Conservation (phyloP, 192 early-diverging fungal species). For the Coemansia interrupta region DNA sequence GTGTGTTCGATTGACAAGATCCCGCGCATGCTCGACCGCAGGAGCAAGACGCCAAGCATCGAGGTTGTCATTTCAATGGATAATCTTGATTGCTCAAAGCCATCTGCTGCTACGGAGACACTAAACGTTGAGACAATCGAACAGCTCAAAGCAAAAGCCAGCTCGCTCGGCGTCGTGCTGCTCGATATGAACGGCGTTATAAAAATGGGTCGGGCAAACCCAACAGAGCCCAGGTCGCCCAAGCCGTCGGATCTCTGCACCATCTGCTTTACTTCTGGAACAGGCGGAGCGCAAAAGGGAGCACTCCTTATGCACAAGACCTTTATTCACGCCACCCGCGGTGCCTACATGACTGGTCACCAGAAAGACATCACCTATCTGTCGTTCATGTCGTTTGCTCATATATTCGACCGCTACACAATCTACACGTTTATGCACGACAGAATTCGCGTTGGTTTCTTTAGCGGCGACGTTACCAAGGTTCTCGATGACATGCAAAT, state of each 20-base stretch:
- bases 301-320: constrained; percentile 66
- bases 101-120: constrained; percentile 6
- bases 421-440: constrained; percentile 48
- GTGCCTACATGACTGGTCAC: background rate
- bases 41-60: constrained; percentile 56
- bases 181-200: constrained; percentile 58
- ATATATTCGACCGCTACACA: constrained; percentile 69
- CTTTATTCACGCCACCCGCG: constrained; percentile 8
- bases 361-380: constrained; percentile 21
- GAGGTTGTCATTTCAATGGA: constrained; percentile 78
- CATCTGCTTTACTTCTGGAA: constrained; percentile 74
- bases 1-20: constrained; percentile 70
- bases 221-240: constrained; percentile 53
- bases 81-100: constrained; percentile 51
- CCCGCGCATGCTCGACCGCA: constrained; percentile 56
- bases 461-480: constrained; percentile 61
- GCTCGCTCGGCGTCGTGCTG: constrained; percentile 58
- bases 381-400: constrained; percentile 73
- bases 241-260: constrained; percentile 59
- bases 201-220: constrained; percentile 55
- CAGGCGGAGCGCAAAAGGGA: constrained; percentile 65
- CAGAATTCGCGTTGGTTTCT: constrained; percentile 71
- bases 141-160: constrained; percentile 57
- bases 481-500: constrained; percentile 72
- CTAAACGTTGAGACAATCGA: constrained; percentile 14